Evolutionary conservation across 495 filamentous ascomycete genomes (phyloP).

Genomic region (Xylaria acuta): DNA sequence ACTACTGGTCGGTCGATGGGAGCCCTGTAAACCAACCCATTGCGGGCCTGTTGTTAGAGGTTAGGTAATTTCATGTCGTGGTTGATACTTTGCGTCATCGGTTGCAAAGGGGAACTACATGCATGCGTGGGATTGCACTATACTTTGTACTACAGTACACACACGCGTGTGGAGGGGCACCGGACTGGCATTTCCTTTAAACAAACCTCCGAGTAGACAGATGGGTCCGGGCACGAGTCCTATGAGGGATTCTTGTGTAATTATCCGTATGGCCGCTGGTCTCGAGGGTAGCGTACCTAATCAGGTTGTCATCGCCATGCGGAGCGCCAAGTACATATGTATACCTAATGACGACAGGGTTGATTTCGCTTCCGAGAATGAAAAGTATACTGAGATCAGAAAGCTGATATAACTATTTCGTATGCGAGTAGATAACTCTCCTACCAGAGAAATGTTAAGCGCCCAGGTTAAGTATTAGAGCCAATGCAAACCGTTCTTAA

Average conservation of each 20-base stretch:
- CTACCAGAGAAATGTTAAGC: not conserved
- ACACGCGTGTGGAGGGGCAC: not conserved
- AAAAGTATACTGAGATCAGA: not conserved
- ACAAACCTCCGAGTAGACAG: conserved; percentile 1
- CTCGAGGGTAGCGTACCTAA: not conserved
- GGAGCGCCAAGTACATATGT: conserved; percentile 7
- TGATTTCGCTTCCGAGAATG: not conserved
- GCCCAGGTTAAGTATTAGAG: not conserved
- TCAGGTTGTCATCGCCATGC: not conserved
- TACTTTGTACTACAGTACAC: not conserved
- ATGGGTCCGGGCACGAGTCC: not conserved
- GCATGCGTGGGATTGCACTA: not conserved
- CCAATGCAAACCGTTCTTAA: not conserved
- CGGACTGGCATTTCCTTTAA: not conserved
- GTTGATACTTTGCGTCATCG: not conserved
- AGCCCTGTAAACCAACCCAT: not conserved
- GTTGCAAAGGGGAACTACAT: not conserved
- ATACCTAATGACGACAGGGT: not conserved
- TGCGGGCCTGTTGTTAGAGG: not conserved
- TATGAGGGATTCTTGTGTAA: not conserved
- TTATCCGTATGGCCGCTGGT: not conserved
- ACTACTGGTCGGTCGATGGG: not conserved
- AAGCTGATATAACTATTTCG: not conserved
- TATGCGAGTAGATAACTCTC: not conserved
- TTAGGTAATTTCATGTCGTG: not conserved